A percentile compares a stretch with the other conserved stretches of the same genome.
phyloP scores from a whole-genome alignment of 805 yeast species.

The Saccharomyces eubayanus region DNA sequence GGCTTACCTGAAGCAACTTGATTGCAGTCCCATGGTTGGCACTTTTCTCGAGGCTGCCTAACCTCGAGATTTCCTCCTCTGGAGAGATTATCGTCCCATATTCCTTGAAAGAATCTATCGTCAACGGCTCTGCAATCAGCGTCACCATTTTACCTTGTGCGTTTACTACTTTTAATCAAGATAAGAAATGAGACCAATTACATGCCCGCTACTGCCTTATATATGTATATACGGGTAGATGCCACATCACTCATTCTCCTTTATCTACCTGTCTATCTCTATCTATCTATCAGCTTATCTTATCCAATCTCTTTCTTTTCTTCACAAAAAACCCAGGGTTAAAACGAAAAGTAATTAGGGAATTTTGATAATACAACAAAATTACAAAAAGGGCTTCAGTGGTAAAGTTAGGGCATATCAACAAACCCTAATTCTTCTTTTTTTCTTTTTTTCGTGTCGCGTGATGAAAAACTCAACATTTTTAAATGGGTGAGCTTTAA shows the following conservation, averaged over 20 bases:
- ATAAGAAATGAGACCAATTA: not conserved
- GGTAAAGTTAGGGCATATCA: not conserved
- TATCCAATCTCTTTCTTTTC: not conserved
- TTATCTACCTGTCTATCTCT: not conserved
- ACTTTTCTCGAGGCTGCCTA: conserved; percentile 30
- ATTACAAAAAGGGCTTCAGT: too few relatives aligned
- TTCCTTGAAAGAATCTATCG: conserved; percentile 56
- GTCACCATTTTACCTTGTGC: not conserved
- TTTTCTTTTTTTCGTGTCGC: not conserved
- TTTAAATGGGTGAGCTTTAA: not conserved
- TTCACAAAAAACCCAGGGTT: not conserved
- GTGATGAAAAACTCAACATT: not conserved
- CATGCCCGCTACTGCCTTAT: not conserved
- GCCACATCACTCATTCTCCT: not conserved
- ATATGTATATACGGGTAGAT: not conserved
- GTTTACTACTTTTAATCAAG: not conserved
- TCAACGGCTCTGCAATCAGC: conserved; percentile 35
- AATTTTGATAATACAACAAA: too few relatives aligned
- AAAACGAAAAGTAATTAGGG: not conserved
- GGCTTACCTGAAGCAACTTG: conserved; percentile 66
- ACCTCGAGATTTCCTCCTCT: conserved; percentile 48
- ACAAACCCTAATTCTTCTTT: not conserved
- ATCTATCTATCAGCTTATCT: not conserved
- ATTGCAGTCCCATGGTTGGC: conserved; percentile 95
- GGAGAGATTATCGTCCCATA: conserved; percentile 78